Base-by-base conservation (phyloP, 139 green algal species). In the Chlorella sp. region DNA sequence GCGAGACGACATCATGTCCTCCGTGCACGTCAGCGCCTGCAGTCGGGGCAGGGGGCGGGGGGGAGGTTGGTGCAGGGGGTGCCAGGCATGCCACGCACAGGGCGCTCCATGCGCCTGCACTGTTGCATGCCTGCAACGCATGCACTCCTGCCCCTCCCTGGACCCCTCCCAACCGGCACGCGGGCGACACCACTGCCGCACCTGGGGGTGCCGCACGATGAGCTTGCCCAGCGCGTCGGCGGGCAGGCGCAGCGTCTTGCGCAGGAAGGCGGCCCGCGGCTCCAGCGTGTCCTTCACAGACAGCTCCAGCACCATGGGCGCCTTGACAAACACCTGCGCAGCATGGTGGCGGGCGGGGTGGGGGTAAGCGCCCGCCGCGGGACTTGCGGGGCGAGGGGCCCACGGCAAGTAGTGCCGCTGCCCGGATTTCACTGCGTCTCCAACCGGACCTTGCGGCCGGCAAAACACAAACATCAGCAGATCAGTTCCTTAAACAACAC, bases 21-120 rank as follows among this genome's bases (percentile, higher is more conserved):
- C 80, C 17, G 88, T 89, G 73, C 86, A 94, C 20, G 92, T 95
- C 43, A 95, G 86, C 78, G 94, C 86, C 73, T 88, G 82, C 28
- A 41, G 65, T 38, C 22, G 64, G 32, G 51, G 22, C 13, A 16
- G 22, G 51, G 51, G 51, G 51, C 16, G 51, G 51, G 51, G 14
- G 51, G 51, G 51, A 26, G 16, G 51, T 60, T 20, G 62, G 9
- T 40, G 62, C 16, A 41, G 20, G 65, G 24, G 65, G 32, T 70
- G 64, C n/a, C n/a, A 70, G 64, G 64, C 14, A 38, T 32, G 20
- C 28, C 28, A 70, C 26, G 60, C 22, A 68, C 26, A 36, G 22
- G 60, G 60, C 60, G 2, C 26, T 68, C 9, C 9, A 5, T 68
- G 60, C 32, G 60, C 60, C 60, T 34, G 26, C 60, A 17, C 22